Conservation (phyloP, 352 stramenopile species). For the Phytophthora idaei region DNA sequence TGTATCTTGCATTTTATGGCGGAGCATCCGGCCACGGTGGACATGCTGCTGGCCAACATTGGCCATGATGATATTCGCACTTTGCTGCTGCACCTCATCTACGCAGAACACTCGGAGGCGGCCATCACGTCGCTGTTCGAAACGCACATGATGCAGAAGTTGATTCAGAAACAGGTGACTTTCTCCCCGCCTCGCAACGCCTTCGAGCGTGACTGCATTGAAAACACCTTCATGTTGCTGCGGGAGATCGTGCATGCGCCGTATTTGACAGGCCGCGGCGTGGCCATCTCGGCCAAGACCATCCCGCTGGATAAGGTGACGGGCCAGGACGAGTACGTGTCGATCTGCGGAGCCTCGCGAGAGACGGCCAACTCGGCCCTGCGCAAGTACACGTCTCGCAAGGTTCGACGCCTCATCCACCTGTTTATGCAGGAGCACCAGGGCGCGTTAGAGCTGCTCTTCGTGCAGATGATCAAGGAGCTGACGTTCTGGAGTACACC, state of each 20-base stretch:
- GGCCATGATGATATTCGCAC: conserved; percentile 84
- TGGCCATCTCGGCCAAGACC: conserved; percentile 86
- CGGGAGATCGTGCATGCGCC: conserved; percentile 84
- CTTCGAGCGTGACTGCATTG: conserved; percentile 77
- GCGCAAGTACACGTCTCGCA: conserved; percentile 87
- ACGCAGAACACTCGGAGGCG: conserved; percentile 83
- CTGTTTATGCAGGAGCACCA: conserved; percentile 85
- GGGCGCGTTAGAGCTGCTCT: conserved; percentile 67
- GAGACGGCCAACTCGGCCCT: conserved; percentile 84
- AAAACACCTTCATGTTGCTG: conserved; percentile 83
- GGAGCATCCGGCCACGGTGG: conserved; percentile 55
- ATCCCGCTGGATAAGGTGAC: conserved; percentile 88
- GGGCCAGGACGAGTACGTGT: conserved; percentile 87
- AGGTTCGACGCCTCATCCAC: conserved; percentile 84
- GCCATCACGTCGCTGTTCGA: conserved; percentile 75
- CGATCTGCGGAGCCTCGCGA: conserved; percentile 81
- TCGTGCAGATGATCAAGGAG: conserved; percentile 85
- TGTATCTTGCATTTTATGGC: conserved; percentile 81
- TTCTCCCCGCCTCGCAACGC: conserved; percentile 73
- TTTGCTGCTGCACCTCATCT: conserved; percentile 79
- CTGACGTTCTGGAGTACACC: conserved; percentile 84
- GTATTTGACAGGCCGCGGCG: conserved; percentile 80
- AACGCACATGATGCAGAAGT: conserved; percentile 72
- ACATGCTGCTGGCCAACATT: conserved; percentile 81
- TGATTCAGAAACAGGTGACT: conserved; percentile 80